These are phyloP conservation scores for Periconia macrospinosa DNA, from an alignment of 2,329 filamentous ascomycete genomes.

Conservation along the genomic window DNA sequence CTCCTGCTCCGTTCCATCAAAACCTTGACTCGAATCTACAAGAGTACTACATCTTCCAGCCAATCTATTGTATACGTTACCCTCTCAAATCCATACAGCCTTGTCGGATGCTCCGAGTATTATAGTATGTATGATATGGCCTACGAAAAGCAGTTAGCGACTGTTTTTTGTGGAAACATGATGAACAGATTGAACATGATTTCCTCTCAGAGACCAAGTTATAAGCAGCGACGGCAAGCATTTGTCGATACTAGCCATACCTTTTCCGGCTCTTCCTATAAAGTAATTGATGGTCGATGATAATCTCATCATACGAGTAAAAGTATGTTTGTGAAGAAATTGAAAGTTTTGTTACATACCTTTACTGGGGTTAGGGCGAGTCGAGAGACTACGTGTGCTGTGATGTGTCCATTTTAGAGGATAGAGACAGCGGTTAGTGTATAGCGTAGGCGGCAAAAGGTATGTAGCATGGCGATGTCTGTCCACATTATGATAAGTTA, in stretches of 20 bases:
- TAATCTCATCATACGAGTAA: conserved; percentile 28
- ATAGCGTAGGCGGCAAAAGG: background rate
- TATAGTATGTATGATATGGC: too few relatives aligned
- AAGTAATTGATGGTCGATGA: conserved; percentile 41
- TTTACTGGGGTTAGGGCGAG: background rate
- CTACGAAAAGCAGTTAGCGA: background rate
- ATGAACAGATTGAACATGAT: background rate
- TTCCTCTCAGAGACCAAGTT: conserved; percentile 46
- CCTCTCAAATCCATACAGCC: too few relatives aligned
- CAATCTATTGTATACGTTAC: too few relatives aligned
- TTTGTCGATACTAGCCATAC: conserved; percentile 54
- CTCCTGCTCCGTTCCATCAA: too few relatives aligned
- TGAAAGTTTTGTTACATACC: background rate
- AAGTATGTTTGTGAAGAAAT: background rate
- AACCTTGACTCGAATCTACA: too few relatives aligned
- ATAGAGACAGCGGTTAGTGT: background rate
- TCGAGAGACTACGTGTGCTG: too few relatives aligned
- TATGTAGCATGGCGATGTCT: background rate
- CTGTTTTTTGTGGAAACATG: background rate
- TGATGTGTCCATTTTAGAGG: background rate
- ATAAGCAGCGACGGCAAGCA: conserved; percentile 55
- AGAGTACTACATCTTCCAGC: too few relatives aligned
- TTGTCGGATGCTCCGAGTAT: too few relatives aligned
- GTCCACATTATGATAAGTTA: background rate
- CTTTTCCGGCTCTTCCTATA: conserved; percentile 58